These are phyloP conservation scores for Pythium scleroteichum DNA, from an alignment of 352 stramenopile genomes.

Conservation along the genomic window DNA sequence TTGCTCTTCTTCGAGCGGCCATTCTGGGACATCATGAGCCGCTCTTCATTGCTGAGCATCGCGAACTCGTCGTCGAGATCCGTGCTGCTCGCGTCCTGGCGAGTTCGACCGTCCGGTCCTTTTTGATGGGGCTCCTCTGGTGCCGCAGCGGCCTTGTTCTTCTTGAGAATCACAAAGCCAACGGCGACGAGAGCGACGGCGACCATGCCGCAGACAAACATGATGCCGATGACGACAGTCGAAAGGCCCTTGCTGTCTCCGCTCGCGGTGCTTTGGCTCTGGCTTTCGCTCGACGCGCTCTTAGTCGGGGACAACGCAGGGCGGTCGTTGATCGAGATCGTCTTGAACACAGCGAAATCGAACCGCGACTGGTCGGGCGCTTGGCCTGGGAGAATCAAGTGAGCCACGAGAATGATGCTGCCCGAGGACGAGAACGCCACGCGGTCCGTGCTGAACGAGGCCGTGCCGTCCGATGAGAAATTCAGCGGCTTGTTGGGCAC, in stretches of 20 bases:
- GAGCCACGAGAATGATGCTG: conserved; percentile 56
- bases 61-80: conserved; percentile 69
- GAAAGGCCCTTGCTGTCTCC: conserved; percentile 41
- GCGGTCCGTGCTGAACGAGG: conserved; percentile 27
- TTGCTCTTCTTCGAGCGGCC: conserved; percentile 41
- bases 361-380: conserved; percentile 44
- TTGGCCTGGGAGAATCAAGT: conserved; percentile 53
- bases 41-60: conserved; percentile 78
- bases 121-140: conserved; percentile 16
- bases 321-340: conserved; percentile 50
- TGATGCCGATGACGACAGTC: conserved; percentile 58
- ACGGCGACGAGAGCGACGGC: conserved; percentile 61
- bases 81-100: conserved; percentile 33
- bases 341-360: conserved; percentile 57
- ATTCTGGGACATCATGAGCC: conserved; percentile 46
- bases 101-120: conserved; percentile 19
- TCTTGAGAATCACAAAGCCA: conserved; percentile 66
- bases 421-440: conserved; percentile 47
- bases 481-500: conserved; percentile 55
- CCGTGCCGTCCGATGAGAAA: conserved; percentile 30
- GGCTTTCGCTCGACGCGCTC: conserved; percentile 25
- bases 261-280: conserved; percentile 33
- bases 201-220: conserved; percentile 75
- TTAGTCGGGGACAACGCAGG: conserved; percentile 17
- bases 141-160: conserved; percentile 10